Percentiles rank a stretch among this genome's conserved stretches.
phyloP scores from a whole-genome alignment of 352 stramenopile species.

The Phytopythium delawarense region DNA sequence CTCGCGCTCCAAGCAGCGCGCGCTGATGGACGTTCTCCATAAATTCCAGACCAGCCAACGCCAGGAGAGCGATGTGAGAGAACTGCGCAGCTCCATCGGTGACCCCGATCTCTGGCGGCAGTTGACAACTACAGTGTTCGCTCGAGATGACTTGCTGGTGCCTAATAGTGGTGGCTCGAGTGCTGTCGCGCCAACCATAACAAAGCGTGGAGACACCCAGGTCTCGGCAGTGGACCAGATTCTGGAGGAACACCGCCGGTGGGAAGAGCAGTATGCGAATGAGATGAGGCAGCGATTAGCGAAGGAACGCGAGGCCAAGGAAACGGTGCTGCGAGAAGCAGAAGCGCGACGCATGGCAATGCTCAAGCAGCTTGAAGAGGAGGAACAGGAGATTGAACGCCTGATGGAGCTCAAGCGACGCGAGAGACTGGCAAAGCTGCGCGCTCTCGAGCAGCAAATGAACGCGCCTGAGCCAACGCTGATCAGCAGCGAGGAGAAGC shows the following conservation, averaged over 20 bases:
- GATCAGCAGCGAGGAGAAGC: neutral
- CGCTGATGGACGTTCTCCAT: constrained; percentile 53
- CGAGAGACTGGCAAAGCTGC: constrained; percentile 51
- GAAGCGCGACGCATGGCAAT: constrained; percentile 47
- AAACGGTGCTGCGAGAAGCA: constrained; percentile 40
- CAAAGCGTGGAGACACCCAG: too few relatives aligned
- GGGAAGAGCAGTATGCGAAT: constrained; percentile 55
- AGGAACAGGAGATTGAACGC: constrained; percentile 62
- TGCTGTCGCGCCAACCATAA: neutral
- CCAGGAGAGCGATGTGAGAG: constrained; percentile 41
- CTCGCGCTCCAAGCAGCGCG: constrained; percentile 59
- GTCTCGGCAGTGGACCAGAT: constrained; percentile 28
- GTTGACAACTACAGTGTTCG: constrained; percentile 32
- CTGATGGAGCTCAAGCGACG: constrained; percentile 62
- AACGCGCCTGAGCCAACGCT: neutral
- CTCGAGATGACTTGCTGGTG: neutral
- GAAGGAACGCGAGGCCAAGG: constrained; percentile 49
- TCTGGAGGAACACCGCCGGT: constrained; percentile 52
- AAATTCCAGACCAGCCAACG: constrained; percentile 59
- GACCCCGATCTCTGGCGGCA: constrained; percentile 78
- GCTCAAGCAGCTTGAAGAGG: constrained; percentile 67
- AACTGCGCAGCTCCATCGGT: constrained; percentile 54
- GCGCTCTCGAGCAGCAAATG: constrained; percentile 36
- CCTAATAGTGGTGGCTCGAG: neutral
- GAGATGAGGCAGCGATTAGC: constrained; percentile 42